Base-by-base conservation (phyloP, 208 protist species). In the Strigomonas culicis region DNA sequence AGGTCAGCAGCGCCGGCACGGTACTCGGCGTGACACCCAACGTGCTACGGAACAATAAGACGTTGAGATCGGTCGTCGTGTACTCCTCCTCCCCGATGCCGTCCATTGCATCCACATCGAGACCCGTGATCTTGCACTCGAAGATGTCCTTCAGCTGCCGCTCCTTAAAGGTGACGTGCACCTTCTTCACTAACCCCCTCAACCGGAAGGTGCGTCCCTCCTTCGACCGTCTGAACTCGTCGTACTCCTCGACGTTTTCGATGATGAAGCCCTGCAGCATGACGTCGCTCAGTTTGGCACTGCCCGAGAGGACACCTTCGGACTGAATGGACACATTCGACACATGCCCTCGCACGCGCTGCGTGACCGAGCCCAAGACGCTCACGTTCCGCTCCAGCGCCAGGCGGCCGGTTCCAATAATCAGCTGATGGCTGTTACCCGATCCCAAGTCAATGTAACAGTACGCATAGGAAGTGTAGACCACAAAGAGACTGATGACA, bases 81-180 rank as follows among this genome's bases (percentile, higher is more conserved):
- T 69, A 82, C 44, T 72, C 71, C 30, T 88, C 79, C 47, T 82
- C 75, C 39, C 78, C 83, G 27, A 91, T 66, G 28, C 86, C 86
- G 64, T 93, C 86, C 87, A 92, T 96, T 6, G 74, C 59, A 59
- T 79, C 75, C 17, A 62, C 31, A 36, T 31, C 46, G 36, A 92
- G 66, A 51, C 70, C 43, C 10, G 62, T 77, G 13, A 84, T 66
- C 19, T 72, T 80, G 63, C 77, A 90, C 70, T 93, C 85, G 44
- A 93, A 80, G n/a, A 96, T 71, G 59, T 96, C 90, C 60, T 78
- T 82, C 52, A 96, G 65, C 66, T 93, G 85, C n/a, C 90, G 82
- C 79, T 96, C 84, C 74, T 96, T 96, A 66, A 92, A 86, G 28
- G 73, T 68, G 15, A 80, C 80, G 57, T 84, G 72, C 25, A 91